Conservation (phyloP, 441 rosid species). For the Cnidoscolus chayamansa region DNA sequence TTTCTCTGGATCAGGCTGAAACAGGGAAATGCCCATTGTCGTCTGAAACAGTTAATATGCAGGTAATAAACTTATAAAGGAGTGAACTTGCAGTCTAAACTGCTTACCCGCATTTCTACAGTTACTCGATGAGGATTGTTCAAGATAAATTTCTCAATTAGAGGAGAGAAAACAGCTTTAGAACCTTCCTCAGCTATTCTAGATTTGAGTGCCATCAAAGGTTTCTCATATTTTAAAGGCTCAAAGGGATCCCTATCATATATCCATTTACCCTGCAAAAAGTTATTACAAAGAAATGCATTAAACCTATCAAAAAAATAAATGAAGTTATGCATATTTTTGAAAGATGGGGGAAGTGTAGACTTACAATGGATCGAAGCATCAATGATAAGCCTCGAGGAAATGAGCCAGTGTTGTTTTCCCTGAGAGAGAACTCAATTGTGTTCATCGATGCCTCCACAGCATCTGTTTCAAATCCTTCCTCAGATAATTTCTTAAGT, state of each 20-base stretch:
- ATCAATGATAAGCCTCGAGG: constrained; percentile 92
- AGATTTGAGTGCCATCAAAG: constrained; percentile 64
- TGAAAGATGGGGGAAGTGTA: constrained; percentile 9
- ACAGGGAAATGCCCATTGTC: constrained; percentile 16
- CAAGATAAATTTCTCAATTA: constrained; percentile 74
- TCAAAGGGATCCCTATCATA: constrained; percentile 92
- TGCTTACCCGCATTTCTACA: constrained; percentile 75
- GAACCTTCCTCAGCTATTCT: constrained; percentile 81
- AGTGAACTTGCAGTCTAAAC: constrained; percentile 5
- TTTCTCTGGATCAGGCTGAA: constrained; percentile 86
- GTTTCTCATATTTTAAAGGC: constrained; percentile 83
- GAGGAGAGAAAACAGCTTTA: constrained; percentile 87
- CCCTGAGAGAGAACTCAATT: constrained; percentile 90
- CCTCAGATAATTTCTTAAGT: constrained; percentile 63
- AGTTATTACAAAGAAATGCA: constrained; percentile 4
- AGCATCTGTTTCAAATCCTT: constrained; percentile 81
- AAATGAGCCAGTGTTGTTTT: constrained; percentile 92
- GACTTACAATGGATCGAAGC: constrained; percentile 78
- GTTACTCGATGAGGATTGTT: constrained; percentile 77
- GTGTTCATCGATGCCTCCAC: constrained; percentile 98
- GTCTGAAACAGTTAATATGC: neutral
- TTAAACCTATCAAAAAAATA: neutral
- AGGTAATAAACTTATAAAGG: constrained; percentile 10
- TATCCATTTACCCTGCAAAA: constrained; percentile 77
- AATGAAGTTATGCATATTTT: neutral